Evolutionary conservation across 441 rosid species (phyloP), one percentile per base, ranked within the genome.

Genomic region (Viola pubescens): DNA sequence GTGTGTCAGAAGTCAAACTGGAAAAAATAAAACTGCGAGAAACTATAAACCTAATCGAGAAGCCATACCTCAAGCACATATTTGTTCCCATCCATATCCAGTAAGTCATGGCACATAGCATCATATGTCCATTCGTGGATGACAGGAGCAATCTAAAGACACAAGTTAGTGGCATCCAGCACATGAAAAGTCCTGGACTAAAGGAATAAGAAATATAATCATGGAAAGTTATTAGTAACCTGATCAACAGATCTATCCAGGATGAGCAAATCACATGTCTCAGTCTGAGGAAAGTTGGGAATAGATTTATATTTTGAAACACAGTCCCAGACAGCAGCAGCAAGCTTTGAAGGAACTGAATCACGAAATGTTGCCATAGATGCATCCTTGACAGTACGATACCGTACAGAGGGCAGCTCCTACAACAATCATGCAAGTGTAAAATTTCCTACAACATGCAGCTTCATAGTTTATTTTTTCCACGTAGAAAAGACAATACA

Each of bases 111-210:
- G 84, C 97, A 92, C 86, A 92, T 89, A 48, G 97, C 97, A 82
- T 89, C 98, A 70, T 92, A 92, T 12, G 98, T 92, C 98, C 98
- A 92, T 73, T 92, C 98, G 67, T 89, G 98, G 67, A 92, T 92
- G 55, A 89, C 70, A 65, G 98, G 98, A 66, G 98, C 90, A 75
- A 86, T 87, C 95, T 94, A 78, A 59, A 72, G 56, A 72, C 38
- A 55, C 11, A 75, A 59, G 56, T 58, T 54, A 42, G 68, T 48
- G 44, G 40, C 16, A 48, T 26, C 38, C 71, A 66, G 59, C 66
- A 42, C 9, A 38, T 60, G 49, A 40, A 54, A 13, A 53, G 44
- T 19, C 13, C 13, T 53, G 48, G 45, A 59, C 46, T 26, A 26
- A 26, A 26, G 34, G 54, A 59, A 43, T 40, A 51, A 16, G 61